A percentile compares a stretch with the other conserved stretches of the same genome.
Evolutionary conservation across 192 early-diverging fungal genomes (phyloP).

Genomic region (Gryganskiella cystojenkinii): DNA sequence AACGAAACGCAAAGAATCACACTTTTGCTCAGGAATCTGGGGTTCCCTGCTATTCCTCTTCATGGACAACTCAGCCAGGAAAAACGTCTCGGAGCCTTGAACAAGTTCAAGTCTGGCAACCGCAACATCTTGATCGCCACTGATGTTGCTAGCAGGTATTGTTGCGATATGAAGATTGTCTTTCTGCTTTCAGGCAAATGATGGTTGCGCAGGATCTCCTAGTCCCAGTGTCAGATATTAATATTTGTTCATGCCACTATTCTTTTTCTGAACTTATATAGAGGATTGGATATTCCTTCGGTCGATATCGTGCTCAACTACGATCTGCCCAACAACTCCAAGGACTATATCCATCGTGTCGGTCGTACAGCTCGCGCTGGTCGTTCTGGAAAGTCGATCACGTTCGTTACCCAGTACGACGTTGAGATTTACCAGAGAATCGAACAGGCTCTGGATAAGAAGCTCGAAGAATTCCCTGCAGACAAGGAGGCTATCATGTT

Average conservation of each 20-base stretch:
- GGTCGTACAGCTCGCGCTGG: conserved; percentile 89
- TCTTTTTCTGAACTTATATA: conserved; percentile 22
- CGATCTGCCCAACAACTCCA: conserved; percentile 90
- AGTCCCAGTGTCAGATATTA: not conserved
- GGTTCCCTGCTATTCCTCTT: conserved; percentile 93
- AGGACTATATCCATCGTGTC: conserved; percentile 91
- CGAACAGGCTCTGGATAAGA: conserved; percentile 89
- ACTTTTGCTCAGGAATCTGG: conserved; percentile 89
- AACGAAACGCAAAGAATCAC: conserved; percentile 87
- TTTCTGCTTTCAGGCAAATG: not conserved
- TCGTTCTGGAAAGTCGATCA: conserved; percentile 80
- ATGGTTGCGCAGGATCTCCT: not conserved
- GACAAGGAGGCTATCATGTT: conserved; percentile 89
- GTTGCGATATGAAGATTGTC: not conserved
- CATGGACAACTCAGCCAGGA: conserved; percentile 95
- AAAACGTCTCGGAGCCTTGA: conserved; percentile 91
- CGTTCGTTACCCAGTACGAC: conserved; percentile 92
- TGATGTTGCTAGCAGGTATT: conserved; percentile 87
- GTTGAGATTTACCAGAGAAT: conserved; percentile 95
- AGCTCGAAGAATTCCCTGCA: conserved; percentile 83
- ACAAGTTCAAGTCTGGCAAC: conserved; percentile 93
- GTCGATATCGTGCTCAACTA: conserved; percentile 98
- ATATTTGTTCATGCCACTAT: not conserved
- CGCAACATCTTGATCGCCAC: conserved; percentile 94
- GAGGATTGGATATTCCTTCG: conserved; percentile 94